These are phyloP conservation scores for Amphirosellinia nigrospora DNA, from an alignment of 495 filamentous ascomycete species.

Conservation along the genomic window DNA sequence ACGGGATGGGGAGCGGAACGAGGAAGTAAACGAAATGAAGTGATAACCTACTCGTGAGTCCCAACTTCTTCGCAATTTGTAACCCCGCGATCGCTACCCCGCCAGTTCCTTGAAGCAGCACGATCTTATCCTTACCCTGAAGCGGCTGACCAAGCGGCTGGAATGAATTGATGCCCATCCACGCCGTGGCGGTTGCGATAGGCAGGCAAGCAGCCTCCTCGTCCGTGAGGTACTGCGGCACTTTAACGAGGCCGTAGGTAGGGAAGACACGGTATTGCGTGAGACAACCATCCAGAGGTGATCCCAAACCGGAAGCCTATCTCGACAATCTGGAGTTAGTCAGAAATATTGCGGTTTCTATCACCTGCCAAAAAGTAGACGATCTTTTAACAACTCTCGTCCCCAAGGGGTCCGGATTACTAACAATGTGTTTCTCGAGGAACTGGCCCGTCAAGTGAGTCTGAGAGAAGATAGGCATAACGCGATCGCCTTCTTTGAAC, in stretches of 20 bases:
- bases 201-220: conserved; percentile 52
- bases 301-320: conserved; percentile 42
- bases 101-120: conserved; percentile 55
- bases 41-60: conserved; percentile 44
- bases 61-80: conserved; percentile 48
- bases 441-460: conserved; percentile 50
- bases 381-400: neutral
- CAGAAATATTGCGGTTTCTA: neutral
- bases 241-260: conserved; percentile 43
- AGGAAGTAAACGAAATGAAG: neutral
- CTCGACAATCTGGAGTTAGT: neutral
- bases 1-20: too few relatives aligned
- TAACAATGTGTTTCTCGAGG: conserved; percentile 36
- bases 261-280: conserved; percentile 52
- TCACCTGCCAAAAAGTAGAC: neutral
- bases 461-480: conserved; percentile 51
- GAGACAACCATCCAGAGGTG: conserved; percentile 47
- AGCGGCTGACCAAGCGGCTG: conserved; percentile 45
- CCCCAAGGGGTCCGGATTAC: neutral
- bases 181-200: conserved; percentile 53
- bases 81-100: conserved; percentile 48
- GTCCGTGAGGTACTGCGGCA: conserved; percentile 47
- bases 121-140: conserved; percentile 24
- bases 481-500: conserved; percentile 48
- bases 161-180: conserved; percentile 53